phyloP scores from a whole-genome alignment of 2,329 filamentous ascomycete genomes.

The Aciculosporium take region DNA sequence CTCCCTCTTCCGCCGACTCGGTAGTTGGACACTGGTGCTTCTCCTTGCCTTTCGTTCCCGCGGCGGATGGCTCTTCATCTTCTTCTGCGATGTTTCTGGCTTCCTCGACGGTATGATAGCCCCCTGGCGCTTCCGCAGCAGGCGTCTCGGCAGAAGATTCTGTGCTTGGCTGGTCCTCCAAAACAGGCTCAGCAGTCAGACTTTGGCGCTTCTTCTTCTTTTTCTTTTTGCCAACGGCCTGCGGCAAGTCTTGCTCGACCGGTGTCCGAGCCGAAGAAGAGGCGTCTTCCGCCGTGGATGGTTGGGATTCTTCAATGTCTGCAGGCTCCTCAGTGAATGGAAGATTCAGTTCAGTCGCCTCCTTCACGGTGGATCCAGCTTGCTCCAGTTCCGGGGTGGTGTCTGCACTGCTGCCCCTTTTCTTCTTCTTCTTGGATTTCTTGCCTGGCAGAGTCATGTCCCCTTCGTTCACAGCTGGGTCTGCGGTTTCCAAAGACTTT shows the following conservation, averaged over 20 bases:
- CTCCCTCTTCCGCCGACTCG: neutral
- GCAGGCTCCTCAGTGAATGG: slow-evolving; percentile 3
- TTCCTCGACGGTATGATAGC: neutral
- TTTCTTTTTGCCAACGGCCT: slow-evolving; percentile 7
- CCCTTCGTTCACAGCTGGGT: slow-evolving; percentile 10
- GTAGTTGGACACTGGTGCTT: slow-evolving; percentile 3
- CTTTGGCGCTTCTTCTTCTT: slow-evolving; percentile 9
- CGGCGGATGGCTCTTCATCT: slow-evolving; percentile 1
- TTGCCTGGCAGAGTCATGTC: slow-evolving; percentile 9
- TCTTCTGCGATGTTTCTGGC: neutral
- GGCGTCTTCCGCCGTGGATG: neutral
- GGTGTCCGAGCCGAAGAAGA: neutral
- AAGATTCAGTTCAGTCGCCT: neutral
- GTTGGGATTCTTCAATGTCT: neutral
- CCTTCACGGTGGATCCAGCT: neutral
- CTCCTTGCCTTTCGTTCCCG: slow-evolving; percentile 7
- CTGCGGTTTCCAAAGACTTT: slow-evolving; percentile 1
- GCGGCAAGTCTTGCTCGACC: slow-evolving; percentile 1
- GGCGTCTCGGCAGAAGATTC: neutral
- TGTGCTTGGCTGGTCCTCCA: neutral
- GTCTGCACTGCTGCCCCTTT: slow-evolving; percentile 16
- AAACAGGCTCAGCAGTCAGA: neutral
- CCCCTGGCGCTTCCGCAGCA: neutral
- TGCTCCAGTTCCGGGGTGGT: slow-evolving; percentile 1
- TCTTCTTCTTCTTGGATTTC: slow-evolving; percentile 19